Percentiles rank a stretch among this genome's conserved stretches.
Evolutionary conservation across 2,329 filamentous ascomycete species (phyloP).

Genomic region (Blastomyces gilchristii): DNA sequence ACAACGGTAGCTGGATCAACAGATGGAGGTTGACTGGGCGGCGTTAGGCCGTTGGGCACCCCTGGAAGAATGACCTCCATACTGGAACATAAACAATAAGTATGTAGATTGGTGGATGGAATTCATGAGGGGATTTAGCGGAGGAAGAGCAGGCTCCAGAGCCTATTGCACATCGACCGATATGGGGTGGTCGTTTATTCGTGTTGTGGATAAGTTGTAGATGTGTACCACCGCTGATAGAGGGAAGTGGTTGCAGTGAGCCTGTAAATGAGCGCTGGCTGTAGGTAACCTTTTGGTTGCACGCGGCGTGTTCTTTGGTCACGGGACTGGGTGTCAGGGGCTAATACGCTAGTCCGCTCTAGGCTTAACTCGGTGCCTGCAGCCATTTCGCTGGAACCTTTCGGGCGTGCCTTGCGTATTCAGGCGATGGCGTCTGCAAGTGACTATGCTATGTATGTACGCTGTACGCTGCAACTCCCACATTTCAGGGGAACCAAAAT

Average conservation of each 20-base stretch:
- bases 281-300: slow-evolving; percentile 12
- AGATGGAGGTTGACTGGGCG: slow-evolving; percentile 17
- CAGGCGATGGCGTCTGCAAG: not conserved
- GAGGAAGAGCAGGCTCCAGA: slow-evolving; percentile 10
- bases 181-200: slow-evolving; percentile 13
- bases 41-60: slow-evolving; percentile 16
- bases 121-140: slow-evolving; percentile 26
- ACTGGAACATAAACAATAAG: slow-evolving; percentile 10
- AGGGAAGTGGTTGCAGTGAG: not conserved
- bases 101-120: slow-evolving; percentile 17
- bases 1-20: slow-evolving; percentile 60
- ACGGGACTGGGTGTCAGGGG: slow-evolving; percentile 11
- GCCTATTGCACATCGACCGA: slow-evolving; percentile 14
- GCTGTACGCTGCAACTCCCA: too few species aligned
- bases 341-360: not conserved
- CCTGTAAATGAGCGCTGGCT: not conserved
- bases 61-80: slow-evolving; percentile 20
- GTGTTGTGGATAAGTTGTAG: slow-evolving; percentile 2
- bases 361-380: not conserved
- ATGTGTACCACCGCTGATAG: slow-evolving; percentile 1
- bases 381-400: not conserved
- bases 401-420: not conserved
- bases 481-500: not conserved
- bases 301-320: slow-evolving; percentile 17
- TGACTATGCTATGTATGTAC: too few species aligned